A percentile compares a stretch with the other conserved stretches of the same genome.
These are phyloP conservation scores for Penicillium sp. DNA, from an alignment of 2,329 filamentous ascomycete species.

Conservation along the genomic window DNA sequence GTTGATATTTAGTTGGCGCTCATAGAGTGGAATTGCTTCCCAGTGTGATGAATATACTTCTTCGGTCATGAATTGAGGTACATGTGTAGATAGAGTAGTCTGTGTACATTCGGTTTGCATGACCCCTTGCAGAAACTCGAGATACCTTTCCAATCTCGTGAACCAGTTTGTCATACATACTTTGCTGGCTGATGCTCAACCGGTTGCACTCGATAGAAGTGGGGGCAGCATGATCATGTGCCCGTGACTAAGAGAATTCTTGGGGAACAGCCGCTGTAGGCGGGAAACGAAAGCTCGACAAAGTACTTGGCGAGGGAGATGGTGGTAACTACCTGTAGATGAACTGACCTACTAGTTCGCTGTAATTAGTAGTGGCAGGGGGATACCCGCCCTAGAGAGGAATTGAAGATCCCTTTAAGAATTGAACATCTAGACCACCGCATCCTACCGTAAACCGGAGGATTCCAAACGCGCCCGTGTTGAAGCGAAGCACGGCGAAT, in stretches of 20 bases:
- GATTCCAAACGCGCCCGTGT: constrained; percentile 11
- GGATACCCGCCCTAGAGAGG: neutral
- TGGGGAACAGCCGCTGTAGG: neutral
- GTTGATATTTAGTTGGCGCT: neutral
- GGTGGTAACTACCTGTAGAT: neutral
- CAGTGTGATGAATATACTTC: neutral
- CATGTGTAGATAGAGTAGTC: neutral
- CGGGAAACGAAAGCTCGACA: neutral
- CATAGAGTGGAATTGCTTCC: constrained; percentile 1
- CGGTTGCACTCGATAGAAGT: neutral
- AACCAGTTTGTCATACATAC: neutral
- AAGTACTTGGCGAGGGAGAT: neutral
- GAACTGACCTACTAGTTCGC: neutral
- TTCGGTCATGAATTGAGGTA: neutral
- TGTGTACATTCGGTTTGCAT: neutral
- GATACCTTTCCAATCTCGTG: too few species aligned
- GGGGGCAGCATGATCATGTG: constrained; percentile 3
- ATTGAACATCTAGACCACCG: neutral
- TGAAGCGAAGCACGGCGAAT: constrained; percentile 21
- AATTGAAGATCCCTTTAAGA: neutral
- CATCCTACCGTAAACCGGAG: constrained; percentile 3
- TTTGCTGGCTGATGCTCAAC: neutral
- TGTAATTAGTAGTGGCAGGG: neutral
- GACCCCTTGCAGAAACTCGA: too few species aligned
- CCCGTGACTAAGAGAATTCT: neutral